Base-by-base conservation (phyloP, 805 yeast species). In the Kazachstania bromeliacearum region DNA sequence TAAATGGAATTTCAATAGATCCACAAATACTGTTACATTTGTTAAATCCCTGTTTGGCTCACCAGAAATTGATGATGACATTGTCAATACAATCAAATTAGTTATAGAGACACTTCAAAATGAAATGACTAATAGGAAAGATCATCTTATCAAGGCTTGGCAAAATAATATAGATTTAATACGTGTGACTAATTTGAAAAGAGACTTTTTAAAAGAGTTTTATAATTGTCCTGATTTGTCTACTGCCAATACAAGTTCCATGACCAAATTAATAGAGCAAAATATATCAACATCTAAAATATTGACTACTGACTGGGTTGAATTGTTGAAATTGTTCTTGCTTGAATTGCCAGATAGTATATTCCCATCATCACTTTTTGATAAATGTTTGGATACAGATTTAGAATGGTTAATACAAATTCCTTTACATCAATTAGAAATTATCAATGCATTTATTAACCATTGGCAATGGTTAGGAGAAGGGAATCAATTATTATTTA, bases 331-430 rank as follows among this genome's bases (percentile, higher is more conserved):
- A 46, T 50, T 71, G 22, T 75, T 74, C 63, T 60, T 77, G 22
- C 55, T 76, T 55, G 83, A 77, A 46, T 53, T 76, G 26, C 81
- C 81, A 0, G 79, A 75, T 44, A 68, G 80, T 19, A 51, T 77
- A 18, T 29, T 49, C 2, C 49, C 53, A 9, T 22, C 41, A 31
- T 36, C 36, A 27, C 39, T 28, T 24, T 31, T 21, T 17, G 43
- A 39, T 7, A 16, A 38, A 3, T 13, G 26, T 19, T 28, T 37
- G 15, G 18, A 28, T 8, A 14, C 24, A 8, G 23, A 16, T 26
- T 15, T 13, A 12, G 12, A 32, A 13, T 33, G 39, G 46, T 13
- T 40, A 17, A 17, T 18, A 10, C 25, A 32, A 16, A 22, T 44
- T 3, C 41, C 50, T 4, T 13, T 31, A 7, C 25, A 34, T 21